Base-by-base conservation (phyloP, 2,329 filamentous ascomycete species). In the Colletotrichum magnum region DNA sequence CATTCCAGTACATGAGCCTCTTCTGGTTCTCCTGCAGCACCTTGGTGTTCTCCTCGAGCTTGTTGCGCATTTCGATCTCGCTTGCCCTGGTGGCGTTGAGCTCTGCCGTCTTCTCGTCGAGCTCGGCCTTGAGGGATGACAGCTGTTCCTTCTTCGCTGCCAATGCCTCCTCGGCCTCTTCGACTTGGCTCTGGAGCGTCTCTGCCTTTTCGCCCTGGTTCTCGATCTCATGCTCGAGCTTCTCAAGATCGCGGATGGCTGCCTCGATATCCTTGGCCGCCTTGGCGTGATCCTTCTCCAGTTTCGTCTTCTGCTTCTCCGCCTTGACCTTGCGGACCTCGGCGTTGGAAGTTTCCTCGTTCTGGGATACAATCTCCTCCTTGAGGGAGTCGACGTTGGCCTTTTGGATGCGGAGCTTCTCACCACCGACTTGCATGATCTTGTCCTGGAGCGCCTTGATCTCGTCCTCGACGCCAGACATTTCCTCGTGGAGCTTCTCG, bases 1-100 rank as follows among this genome's bases (percentile, higher is more conserved):
- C 94, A 63, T 94, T 86, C 94, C 95, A 98, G 83, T 97, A 94
- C 45, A 87, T 88, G 48, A 93, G 87, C 69, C 93, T 90, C 81
- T 93, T 95, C 79, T 97, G 91, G 80, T 97, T 97, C 77, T 98
- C 95, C 0, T 84, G 81, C 15, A 98, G 87, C 10, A 92, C 89
- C 82, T 99, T 99, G 73, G 97, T 93, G 79, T 95, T 96, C 77
- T 98, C 95, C 77, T 98, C 96, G 1, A 99, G 90, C 83, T 97
- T 97, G 82, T 98, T 98, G 72, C 93, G 93, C 94, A 98, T 98
- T 81, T 99, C 96, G 70, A 99, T 98, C 80, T 99, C 96, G 3
- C 92, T 85, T 0, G 94, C 95, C 10, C 95, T 90, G 0, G 93
- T 97, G 76, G 94, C 92, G 77, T 98, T 98, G 65, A 98, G 87